Percentiles rank a stretch among this genome's conserved stretches.
Evolutionary conservation across 2,329 filamentous ascomycete genomes (phyloP).

Genomic region (Nakataea oryzae): DNA sequence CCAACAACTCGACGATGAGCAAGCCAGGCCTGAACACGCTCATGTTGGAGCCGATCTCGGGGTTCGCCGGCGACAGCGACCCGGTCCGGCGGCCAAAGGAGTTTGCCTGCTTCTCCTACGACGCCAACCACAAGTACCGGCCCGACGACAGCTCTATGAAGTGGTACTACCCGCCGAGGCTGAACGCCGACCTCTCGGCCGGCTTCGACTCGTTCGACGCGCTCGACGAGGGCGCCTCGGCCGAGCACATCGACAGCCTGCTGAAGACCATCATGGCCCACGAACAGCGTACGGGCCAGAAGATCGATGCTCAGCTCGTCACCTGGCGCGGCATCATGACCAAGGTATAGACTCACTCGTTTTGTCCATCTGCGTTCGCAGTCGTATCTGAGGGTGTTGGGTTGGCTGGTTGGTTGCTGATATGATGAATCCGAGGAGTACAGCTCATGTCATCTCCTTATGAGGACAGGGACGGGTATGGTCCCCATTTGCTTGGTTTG

Average conservation of each 20-base stretch:
- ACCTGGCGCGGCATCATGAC: constrained; percentile 99
- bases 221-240: constrained; percentile 61
- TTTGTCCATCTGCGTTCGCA: background rate
- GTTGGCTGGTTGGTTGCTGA: too few species aligned
- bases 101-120: constrained; percentile 88
- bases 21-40: constrained; percentile 1
- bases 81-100: constrained; percentile 73
- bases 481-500: constrained; percentile 4
- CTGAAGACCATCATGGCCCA: constrained; percentile 64
- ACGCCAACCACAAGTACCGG: constrained; percentile 67
- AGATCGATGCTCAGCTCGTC: constrained; percentile 66
- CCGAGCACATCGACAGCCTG: constrained; percentile 81
- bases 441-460: constrained; percentile 82
- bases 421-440: background rate
- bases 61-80: constrained; percentile 58
- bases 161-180: constrained; percentile 73
- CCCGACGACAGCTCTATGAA: constrained; percentile 70
- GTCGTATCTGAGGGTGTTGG: background rate
- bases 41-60: constrained; percentile 51
- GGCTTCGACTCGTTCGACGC: constrained; percentile 79
- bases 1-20: background rate
- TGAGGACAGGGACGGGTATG: constrained; percentile 68
- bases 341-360: constrained; percentile 47
- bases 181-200: constrained; percentile 63
- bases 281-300: constrained; percentile 58